A percentile compares a stretch with the other conserved stretches of the same genome.
Conservation (phyloP, 768 basidiomycete species). For the Boletus rubescentipes region DNA sequence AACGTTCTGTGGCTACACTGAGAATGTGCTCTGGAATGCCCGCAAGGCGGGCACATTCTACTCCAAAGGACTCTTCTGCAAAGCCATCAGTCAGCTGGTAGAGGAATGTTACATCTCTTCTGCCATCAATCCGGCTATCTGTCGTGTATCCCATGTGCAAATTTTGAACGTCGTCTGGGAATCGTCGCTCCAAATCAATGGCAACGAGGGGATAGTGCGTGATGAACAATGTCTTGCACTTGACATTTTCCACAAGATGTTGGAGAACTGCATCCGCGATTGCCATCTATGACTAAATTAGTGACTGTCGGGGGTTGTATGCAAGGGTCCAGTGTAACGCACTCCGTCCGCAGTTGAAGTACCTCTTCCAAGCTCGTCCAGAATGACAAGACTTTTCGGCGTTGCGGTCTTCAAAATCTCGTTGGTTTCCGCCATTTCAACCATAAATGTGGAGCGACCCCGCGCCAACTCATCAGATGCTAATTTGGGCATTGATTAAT, state of each 20-base stretch:
- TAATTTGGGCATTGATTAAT: slow-evolving; percentile 23
- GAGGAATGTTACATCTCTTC: slow-evolving; percentile 81
- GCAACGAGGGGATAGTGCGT: slow-evolving; percentile 92
- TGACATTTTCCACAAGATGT: slow-evolving; percentile 56
- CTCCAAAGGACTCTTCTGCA: slow-evolving; percentile 83
- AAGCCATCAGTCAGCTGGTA: slow-evolving; percentile 74
- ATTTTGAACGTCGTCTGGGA: slow-evolving; percentile 64
- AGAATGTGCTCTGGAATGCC: slow-evolving; percentile 75
- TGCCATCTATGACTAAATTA: slow-evolving; percentile 59
- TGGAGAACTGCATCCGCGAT: slow-evolving; percentile 82
- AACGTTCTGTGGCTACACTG: slow-evolving; percentile 52
- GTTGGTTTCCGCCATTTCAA: slow-evolving; percentile 92
- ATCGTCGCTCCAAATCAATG: slow-evolving; percentile 57
- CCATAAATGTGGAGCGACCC: slow-evolving; percentile 95
- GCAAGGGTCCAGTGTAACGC: slow-evolving; percentile 17
- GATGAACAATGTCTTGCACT: slow-evolving; percentile 84
- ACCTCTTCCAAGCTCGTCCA: slow-evolving; percentile 89
- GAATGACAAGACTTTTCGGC: slow-evolving; percentile 74
- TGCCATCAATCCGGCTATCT: slow-evolving; percentile 67
- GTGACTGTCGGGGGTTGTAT: background rate
- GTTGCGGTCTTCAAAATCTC: slow-evolving; percentile 83
- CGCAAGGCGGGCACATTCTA: slow-evolving; percentile 90
- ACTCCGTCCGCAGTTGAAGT: slow-evolving; percentile 92
- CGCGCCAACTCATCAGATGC: slow-evolving; percentile 86
- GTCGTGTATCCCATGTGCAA: slow-evolving; percentile 85